Evolutionary conservation across 2,329 filamentous ascomycete genomes (phyloP).

Genomic region (Arthrinium puccinioides): DNA sequence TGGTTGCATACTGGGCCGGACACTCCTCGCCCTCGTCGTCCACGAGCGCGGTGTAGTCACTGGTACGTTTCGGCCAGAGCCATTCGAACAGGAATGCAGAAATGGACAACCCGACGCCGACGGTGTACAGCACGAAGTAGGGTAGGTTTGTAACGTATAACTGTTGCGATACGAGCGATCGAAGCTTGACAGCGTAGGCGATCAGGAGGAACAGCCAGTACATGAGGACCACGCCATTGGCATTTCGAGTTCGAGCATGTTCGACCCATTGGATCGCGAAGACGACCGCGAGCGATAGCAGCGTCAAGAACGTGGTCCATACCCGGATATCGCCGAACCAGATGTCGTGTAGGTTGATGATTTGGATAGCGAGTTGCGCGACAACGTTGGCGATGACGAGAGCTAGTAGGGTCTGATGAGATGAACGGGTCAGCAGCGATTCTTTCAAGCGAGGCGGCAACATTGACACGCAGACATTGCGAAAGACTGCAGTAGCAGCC

Average conservation of each 20-base stretch:
- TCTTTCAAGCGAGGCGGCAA: too few relatives aligned
- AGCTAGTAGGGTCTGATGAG: slow-evolving; percentile 47
- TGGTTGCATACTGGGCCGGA: slow-evolving; percentile 81
- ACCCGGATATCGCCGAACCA: slow-evolving; percentile 82
- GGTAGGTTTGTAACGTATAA: slow-evolving; percentile 57
- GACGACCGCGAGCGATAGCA: slow-evolving; percentile 66
- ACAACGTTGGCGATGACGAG: slow-evolving; percentile 61
- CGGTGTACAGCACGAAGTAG: slow-evolving; percentile 72
- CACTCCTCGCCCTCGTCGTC: slow-evolving; percentile 52
- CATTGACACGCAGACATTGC: too few relatives aligned
- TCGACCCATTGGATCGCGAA: slow-evolving; percentile 81
- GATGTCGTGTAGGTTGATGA: slow-evolving; percentile 57
- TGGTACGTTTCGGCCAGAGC: slow-evolving; percentile 73
- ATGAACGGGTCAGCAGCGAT: slow-evolving; percentile 6
- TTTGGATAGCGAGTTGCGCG: slow-evolving; percentile 70
- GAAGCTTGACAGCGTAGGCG: slow-evolving; percentile 72
- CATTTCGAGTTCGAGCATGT: slow-evolving; percentile 72
- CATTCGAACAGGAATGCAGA: slow-evolving; percentile 76
- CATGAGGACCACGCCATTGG: slow-evolving; percentile 82
- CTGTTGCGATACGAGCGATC: slow-evolving; percentile 75
- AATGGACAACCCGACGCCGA: slow-evolving; percentile 62
- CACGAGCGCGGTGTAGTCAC: slow-evolving; percentile 48
- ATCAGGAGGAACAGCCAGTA: slow-evolving; percentile 88
- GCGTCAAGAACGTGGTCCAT: slow-evolving; percentile 67
- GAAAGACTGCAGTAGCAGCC: too few relatives aligned